phyloP scores from a whole-genome alignment of 129 eudicot genomes.

The Apium graveolens region DNA sequence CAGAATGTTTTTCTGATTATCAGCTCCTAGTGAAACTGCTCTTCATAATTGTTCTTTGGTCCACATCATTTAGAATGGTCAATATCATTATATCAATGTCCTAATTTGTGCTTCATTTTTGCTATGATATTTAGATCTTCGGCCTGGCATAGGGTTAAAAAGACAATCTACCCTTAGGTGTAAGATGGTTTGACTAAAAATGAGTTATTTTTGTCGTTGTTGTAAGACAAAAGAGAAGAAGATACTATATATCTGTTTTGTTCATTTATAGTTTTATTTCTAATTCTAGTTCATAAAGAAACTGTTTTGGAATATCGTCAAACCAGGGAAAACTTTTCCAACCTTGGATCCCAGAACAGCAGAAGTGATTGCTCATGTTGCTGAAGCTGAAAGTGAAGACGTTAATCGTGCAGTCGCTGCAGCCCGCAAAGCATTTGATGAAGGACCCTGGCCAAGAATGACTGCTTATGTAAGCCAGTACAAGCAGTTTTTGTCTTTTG shows the following conservation, averaged over 20 bases:
- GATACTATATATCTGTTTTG: neutral
- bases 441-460: constrained; percentile 97
- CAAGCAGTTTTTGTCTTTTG: neutral
- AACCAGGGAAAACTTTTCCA: constrained; percentile 80
- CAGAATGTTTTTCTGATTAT: neutral
- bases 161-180: neutral
- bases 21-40: neutral
- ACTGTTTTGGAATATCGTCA: neutral
- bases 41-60: neutral
- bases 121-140: neutral
- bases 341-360: constrained; percentile 85
- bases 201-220: neutral
- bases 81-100: too few relatives aligned
- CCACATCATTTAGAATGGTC: too few relatives aligned
- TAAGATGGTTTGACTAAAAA: neutral
- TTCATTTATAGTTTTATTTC: neutral
- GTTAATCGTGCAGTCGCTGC: constrained; percentile 76
- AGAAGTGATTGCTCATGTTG: constrained; percentile 66
- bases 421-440: constrained; percentile 89
- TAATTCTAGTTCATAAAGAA: neutral
- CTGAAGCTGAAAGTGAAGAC: constrained; percentile 81
- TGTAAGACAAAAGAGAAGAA: neutral
- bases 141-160: neutral
- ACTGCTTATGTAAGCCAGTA: constrained; percentile 55
- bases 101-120: neutral